These are phyloP conservation scores for Xylaria telfairii DNA, from an alignment of 495 filamentous ascomycete genomes.

Conservation along the genomic window DNA sequence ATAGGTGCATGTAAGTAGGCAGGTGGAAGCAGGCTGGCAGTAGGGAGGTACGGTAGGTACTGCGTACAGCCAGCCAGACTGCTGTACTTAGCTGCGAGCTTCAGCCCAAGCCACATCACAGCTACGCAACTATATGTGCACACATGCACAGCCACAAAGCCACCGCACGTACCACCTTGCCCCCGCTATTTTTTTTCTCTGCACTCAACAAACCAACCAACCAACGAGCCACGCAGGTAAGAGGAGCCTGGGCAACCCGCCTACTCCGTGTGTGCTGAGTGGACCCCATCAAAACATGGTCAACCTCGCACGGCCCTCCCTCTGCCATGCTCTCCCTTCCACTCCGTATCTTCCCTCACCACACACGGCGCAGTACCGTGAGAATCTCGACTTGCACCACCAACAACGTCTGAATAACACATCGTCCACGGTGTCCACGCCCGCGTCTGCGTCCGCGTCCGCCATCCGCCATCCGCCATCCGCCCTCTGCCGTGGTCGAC, in stretches of 20 bases:
- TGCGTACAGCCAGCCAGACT: too few relatives aligned
- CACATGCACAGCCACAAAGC: conserved; percentile 15
- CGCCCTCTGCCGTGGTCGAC: conserved; percentile 14
- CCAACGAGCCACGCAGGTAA: not conserved
- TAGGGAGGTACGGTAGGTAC: too few relatives aligned
- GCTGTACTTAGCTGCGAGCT: not conserved
- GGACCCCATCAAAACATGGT: conserved; percentile 18
- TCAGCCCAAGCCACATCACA: conserved; percentile 2
- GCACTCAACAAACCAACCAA: not conserved
- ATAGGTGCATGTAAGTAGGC: too few relatives aligned
- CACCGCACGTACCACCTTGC: conserved; percentile 13
- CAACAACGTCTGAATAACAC: conserved; percentile 30
- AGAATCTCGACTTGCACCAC: conserved; percentile 28
- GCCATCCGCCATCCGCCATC: not conserved
- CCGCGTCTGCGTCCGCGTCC: conserved; percentile 22
- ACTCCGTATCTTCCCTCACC: conserved; percentile 22
- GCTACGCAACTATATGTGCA: too few relatives aligned
- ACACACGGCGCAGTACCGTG: conserved; percentile 29
- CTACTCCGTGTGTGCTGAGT: conserved; percentile 26
- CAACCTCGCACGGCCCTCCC: conserved; percentile 23
- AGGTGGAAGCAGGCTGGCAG: too few relatives aligned
- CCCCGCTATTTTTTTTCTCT: not conserved
- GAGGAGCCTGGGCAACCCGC: too few relatives aligned
- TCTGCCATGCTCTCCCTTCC: conserved; percentile 3
- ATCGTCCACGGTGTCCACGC: conserved; percentile 25